Evolutionary conservation across 805 yeast genomes (phyloP), one percentile per base, ranked within the genome.

Genomic region (Metschnikowia colocasiae): DNA sequence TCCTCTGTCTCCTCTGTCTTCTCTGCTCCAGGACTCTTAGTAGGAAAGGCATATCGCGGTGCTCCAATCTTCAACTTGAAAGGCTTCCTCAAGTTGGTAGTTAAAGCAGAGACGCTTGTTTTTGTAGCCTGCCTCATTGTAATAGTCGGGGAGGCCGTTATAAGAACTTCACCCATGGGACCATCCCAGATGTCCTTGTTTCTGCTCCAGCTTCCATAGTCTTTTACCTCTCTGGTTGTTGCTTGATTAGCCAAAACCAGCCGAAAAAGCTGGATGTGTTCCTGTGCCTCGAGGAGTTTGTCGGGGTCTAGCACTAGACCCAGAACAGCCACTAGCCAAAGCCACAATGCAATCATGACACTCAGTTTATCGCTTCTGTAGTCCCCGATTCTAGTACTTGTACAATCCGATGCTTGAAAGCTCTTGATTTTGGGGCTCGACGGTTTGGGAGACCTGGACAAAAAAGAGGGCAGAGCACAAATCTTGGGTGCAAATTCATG

Each of bases 261-360:
- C 8, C 42, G 42, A 20, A 39, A 39, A 19, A 39, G 34, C 26
- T n/a, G 29, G 25, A 39, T 39, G 25, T 39, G 42, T 10, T 27
- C 34, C 10, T 39, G 34, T 13, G 42, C 42, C 23, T 29, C 26
- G 20, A 27, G 23, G 22, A 39, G n/a, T 20, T 22, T 39, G 23
- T 27, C 18, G 19, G 42, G 42, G 33, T 39, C 42, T 27, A 39
- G 42, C 34, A 20, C 42, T n/a, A 39, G 29, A n/a, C 34, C 32
- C 34, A 39, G 42, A 13, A 39, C 42, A 9, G 30, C 34, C 18
- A 19, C 42, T 13, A 39, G 13, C 42, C 42, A 39, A 30, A 39
- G 42, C 34, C 40, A 36, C 19, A 15, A 15, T 5, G 40, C n/a
- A 33, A 33, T 15, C 36, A 33, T 33, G 36, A 19, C 22, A 5